Conservation (phyloP, 2,329 filamentous ascomycete genomes). For the Alternaria sp. region DNA sequence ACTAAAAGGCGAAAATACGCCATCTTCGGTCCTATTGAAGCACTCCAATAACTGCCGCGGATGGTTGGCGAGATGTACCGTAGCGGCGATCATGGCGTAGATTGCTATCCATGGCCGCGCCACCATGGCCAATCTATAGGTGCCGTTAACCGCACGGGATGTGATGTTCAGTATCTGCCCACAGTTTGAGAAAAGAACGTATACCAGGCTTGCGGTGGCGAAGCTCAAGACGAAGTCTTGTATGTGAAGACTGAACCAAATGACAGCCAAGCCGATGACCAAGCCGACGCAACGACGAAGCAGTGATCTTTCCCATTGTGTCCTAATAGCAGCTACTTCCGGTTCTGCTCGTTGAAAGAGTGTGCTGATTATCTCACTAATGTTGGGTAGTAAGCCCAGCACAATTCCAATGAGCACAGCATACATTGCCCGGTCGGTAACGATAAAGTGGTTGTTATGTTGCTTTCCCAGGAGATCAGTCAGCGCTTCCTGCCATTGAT, state of each 20-base stretch:
- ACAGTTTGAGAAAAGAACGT: neutral
- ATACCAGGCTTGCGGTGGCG: neutral
- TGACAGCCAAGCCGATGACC: neutral
- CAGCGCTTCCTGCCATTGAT: neutral
- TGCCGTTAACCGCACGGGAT: neutral
- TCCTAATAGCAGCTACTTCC: neutral
- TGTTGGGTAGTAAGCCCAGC: neutral
- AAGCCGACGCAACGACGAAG: neutral
- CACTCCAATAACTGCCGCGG: neutral
- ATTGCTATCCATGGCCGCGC: neutral
- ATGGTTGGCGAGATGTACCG: neutral
- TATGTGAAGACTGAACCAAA: neutral
- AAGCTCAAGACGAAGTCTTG: neutral
- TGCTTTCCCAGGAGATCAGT: neutral
- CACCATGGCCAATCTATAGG: neutral
- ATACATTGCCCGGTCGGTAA: neutral
- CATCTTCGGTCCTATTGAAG: neutral
- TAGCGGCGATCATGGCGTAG: neutral
- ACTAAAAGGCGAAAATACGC: neutral
- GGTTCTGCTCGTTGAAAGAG: neutral
- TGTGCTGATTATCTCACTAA: neutral
- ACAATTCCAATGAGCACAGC: neutral
- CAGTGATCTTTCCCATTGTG: neutral
- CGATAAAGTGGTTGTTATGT: neutral
- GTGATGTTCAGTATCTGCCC: neutral